phyloP scores from a whole-genome alignment of 306 rosid genomes.

The Begonia fuchsioides region DNA sequence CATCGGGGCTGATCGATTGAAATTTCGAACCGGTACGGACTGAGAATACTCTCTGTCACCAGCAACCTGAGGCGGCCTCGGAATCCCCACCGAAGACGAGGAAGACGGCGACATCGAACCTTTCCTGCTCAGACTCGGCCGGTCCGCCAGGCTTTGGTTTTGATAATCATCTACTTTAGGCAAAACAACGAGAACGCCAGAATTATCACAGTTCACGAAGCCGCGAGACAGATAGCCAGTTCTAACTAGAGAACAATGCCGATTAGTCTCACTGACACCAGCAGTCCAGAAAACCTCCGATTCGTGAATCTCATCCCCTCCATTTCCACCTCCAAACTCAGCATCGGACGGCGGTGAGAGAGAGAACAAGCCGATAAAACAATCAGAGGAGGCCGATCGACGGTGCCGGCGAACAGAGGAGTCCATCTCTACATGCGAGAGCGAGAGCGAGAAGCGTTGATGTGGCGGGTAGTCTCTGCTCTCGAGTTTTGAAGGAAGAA shows the following conservation, averaged over 20 bases:
- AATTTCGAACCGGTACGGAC: conserved; percentile 30
- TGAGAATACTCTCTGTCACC: conserved; percentile 22
- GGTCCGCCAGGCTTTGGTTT: conserved; percentile 1
- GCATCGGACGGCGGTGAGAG: conserved; percentile 8
- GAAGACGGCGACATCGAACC: conserved; percentile 20
- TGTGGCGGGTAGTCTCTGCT: conserved; percentile 51
- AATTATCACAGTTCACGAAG: conserved; percentile 15
- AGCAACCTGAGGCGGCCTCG: conserved; percentile 24
- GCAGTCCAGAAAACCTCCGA: conserved; percentile 61
- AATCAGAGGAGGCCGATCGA: conserved; percentile 48
- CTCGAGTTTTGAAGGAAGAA: too few relatives aligned
- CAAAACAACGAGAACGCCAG: conserved; percentile 50
- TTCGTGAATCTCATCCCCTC: conserved; percentile 49
- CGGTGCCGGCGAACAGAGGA: conserved; percentile 26
- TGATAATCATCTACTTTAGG: conserved; percentile 15
- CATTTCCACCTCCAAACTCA: conserved; percentile 6
- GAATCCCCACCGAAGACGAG: conserved; percentile 22
- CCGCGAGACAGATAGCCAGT: neutral
- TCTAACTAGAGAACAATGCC: neutral
- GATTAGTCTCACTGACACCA: conserved; percentile 25
- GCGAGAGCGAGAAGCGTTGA: conserved; percentile 9
- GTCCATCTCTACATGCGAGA: conserved; percentile 23
- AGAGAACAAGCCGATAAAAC: conserved; percentile 29
- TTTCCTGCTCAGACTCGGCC: conserved; percentile 30
- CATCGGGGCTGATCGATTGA: conserved; percentile 66